Evolutionary conservation across 1,284 basidiomycete genomes (phyloP).

Genomic region (Trichosporon sp.): DNA sequence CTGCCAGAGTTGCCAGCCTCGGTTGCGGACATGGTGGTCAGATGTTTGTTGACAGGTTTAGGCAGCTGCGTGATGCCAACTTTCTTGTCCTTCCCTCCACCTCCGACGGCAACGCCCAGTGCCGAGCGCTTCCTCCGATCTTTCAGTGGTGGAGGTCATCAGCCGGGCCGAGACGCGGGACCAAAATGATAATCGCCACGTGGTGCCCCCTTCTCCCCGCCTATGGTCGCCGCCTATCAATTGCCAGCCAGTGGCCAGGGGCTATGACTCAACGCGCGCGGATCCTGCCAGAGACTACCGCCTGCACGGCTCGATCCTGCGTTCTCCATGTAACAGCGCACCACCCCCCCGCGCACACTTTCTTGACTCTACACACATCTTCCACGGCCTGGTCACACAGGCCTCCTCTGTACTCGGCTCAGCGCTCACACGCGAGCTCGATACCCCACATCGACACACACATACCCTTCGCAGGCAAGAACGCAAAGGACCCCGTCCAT

Average conservation of each 20-base stretch:
- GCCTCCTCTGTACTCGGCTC: background rate
- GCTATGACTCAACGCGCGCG: slow-evolving; percentile 7
- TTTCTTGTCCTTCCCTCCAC: background rate
- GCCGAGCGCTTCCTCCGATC: slow-evolving; percentile 4
- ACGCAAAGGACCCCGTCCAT: background rate
- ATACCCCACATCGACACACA: background rate
- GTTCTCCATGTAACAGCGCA: slow-evolving; percentile 11
- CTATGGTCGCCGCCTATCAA: background rate
- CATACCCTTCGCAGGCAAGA: slow-evolving; percentile 19
- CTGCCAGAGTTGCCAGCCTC: slow-evolving; percentile 15
- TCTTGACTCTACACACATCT: background rate
- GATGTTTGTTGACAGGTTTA: background rate
- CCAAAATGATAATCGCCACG: slow-evolving; percentile 2
- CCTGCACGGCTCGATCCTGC: background rate
- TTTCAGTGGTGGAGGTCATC: background rate
- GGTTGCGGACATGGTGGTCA: background rate
- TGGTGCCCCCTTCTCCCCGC: background rate
- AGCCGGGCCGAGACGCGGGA: background rate
- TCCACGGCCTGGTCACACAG: background rate
- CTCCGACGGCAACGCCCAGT: background rate
- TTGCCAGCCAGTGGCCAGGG: background rate
- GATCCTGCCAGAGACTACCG: background rate
- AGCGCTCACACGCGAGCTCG: slow-evolving; percentile 3
- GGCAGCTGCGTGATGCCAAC: background rate
- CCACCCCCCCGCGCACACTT: background rate